Base-by-base conservation (phyloP, 225 moss, liverwort and hornwort genomes). In the Pseudoscleropodium purum region DNA sequence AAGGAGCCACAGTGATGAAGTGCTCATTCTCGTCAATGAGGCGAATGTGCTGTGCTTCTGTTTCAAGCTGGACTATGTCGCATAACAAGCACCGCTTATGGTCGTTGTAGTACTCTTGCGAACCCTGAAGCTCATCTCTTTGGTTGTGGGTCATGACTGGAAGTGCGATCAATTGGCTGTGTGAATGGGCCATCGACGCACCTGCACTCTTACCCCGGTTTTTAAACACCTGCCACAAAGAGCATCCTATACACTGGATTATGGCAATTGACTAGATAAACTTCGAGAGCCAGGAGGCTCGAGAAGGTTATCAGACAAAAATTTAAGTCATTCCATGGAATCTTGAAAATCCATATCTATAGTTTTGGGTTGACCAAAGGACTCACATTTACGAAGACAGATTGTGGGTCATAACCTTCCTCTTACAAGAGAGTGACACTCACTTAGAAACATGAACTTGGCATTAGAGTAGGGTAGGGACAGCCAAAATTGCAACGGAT, bases 171-270 rank as follows among this genome's bases (percentile, higher is more conserved):
- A 96, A 90, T 86, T 95, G 96, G 86, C 96, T 97, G 88, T 95
- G 97, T 13, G 94, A 93, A 65, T 96, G 97, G 68, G 91, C 82
- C 96, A 97, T 94, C 62, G 97, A 95, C 62, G 95, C 97, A 54
- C 97, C 96, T 36, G 96, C 96, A 86, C 91, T 90, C 43, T 95
- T 93, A 23, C 95, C 97, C 85, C 92, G 90, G 85, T 97, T 97
- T 45, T 97, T 96, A 61, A 92, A 96, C 61, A 97, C 88, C 97
- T 97, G 93, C 54, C n/a, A 64, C 59, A 45, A 15, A 64, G 51
- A 15, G 49, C 69, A 84, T 74, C 56, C 41, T 57, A 56, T 11
- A 78, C 41, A 47, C 75, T 75, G 62, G 49, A 23, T 86, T 26
- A 84, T 68, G 52, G 67, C 52, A 29, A 37, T 36, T n/a, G 52